phyloP scores from a whole-genome alignment of 805 yeast species.

The Candida sakaeoensis region DNA sequence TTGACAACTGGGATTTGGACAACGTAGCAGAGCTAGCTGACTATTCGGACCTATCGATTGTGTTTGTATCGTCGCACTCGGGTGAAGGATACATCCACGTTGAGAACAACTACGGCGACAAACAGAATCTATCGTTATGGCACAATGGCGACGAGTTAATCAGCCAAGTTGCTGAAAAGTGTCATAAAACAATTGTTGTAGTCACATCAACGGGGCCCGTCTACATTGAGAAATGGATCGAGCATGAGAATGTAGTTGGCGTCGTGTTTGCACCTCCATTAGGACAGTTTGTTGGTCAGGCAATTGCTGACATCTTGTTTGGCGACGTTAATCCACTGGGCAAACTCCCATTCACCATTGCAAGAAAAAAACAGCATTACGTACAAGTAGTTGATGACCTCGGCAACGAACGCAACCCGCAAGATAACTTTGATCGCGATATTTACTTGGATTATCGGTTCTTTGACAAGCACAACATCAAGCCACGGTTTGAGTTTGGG shows the following conservation, averaged over 20 bases:
- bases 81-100: constrained; percentile 60
- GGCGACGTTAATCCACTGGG: constrained; percentile 66
- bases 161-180: constrained; percentile 43
- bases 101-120: constrained; percentile 57
- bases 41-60: constrained; percentile 49
- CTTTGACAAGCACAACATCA: constrained; percentile 53
- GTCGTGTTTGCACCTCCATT: constrained; percentile 54
- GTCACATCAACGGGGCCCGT: constrained; percentile 62
- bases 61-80: constrained; percentile 51
- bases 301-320: constrained; percentile 54
- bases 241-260: constrained; percentile 55
- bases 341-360: constrained; percentile 59
- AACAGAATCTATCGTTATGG: constrained; percentile 53
- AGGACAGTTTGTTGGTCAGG: constrained; percentile 56
- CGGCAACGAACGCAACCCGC: constrained; percentile 28
- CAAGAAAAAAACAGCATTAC: constrained; percentile 46
- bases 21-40: constrained; percentile 44
- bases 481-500: constrained; percentile 61
- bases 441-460: constrained; percentile 53
- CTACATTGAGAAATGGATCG: constrained; percentile 54
- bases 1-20: constrained; percentile 45
- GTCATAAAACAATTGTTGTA: constrained; percentile 54
- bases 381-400: constrained; percentile 42
- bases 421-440: constrained; percentile 45
- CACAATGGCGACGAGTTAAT: constrained; percentile 56